A percentile compares a stretch with the other conserved stretches of the same genome.
Evolutionary conservation across 2,329 filamentous ascomycete species (phyloP).

Genomic region (Alternaria consortialis): DNA sequence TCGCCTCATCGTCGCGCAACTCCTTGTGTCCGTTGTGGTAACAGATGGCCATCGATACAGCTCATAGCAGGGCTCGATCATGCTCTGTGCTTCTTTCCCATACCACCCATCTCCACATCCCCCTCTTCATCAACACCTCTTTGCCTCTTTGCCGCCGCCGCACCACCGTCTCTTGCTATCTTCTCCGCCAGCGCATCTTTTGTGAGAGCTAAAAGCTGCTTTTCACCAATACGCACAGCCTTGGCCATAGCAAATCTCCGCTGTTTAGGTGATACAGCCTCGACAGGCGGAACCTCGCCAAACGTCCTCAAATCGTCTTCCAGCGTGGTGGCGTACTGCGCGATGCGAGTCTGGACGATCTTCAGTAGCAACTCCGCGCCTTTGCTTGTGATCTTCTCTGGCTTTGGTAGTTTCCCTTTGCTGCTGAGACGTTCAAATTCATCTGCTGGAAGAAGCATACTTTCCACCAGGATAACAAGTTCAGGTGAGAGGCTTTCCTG

Average conservation of each 20-base stretch:
- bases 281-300: conserved; percentile 45
- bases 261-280: conserved; percentile 24
- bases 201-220: conserved; percentile 68
- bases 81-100: conserved; percentile 38
- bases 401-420: conserved; percentile 56
- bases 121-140: conserved; percentile 38
- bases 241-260: conserved; percentile 65
- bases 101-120: conserved; percentile 37
- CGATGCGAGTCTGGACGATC: conserved; percentile 52
- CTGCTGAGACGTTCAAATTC: conserved; percentile 54
- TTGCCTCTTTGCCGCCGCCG: conserved; percentile 31
- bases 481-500: conserved; percentile 54
- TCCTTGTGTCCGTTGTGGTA: not conserved
- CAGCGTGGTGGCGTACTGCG: conserved; percentile 64
- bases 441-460: conserved; percentile 53
- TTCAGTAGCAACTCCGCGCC: conserved; percentile 52
- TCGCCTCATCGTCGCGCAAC: not conserved
- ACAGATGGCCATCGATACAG: not conserved
- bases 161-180: conserved; percentile 42
- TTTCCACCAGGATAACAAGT: conserved; percentile 55
- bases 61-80: conserved; percentile 14
- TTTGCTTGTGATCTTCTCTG: conserved; percentile 50
- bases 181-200: conserved; percentile 45
- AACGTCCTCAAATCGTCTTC: conserved; percentile 61
- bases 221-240: conserved; percentile 75